Evolutionary conservation across 352 stramenopile species (phyloP).

Genomic region (Pythium phragmiticola): DNA sequence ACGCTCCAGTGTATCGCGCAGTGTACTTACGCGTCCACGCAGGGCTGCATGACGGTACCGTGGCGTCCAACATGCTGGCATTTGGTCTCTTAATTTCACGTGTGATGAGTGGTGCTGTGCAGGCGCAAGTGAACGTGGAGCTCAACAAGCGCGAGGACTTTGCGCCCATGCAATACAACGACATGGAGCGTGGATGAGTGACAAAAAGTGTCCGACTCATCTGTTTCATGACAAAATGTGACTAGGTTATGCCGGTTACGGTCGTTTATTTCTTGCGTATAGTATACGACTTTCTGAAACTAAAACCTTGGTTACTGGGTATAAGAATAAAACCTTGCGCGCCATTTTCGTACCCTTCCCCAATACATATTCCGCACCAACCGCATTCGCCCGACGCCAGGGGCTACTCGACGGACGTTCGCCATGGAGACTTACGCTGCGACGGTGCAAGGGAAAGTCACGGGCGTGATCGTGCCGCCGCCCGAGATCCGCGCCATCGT

Average conservation of each 20-base stretch:
- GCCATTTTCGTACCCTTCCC: slow-evolving; percentile 3
- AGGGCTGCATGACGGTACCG: slow-evolving; percentile 91
- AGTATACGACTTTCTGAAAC: neutral
- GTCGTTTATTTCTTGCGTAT: slow-evolving; percentile 10
- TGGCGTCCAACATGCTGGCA: neutral
- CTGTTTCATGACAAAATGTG: neutral
- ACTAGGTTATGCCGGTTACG: neutral
- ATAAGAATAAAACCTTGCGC: neutral
- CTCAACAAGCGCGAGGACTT: slow-evolving; percentile 83
- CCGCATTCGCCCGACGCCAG: neutral
- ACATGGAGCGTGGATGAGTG: slow-evolving; percentile 57
- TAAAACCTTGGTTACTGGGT: slow-evolving; percentile 1
- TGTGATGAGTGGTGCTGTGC: neutral
- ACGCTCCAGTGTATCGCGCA: slow-evolving; percentile 88
- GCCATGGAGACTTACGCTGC: slow-evolving; percentile 26
- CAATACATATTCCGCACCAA: neutral
- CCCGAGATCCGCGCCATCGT: slow-evolving; percentile 97
- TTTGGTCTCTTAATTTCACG: neutral
- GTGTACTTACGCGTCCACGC: slow-evolving; percentile 89
- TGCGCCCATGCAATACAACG: slow-evolving; percentile 38
- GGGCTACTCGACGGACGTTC: neutral
- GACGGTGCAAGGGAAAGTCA: slow-evolving; percentile 75
- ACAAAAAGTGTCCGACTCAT: neutral
- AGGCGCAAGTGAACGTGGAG: slow-evolving; percentile 91
- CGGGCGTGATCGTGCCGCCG: slow-evolving; percentile 95